Evolutionary conservation across 2,329 filamentous ascomycete genomes (phyloP).

Genomic region (Sporothrix sp.): DNA sequence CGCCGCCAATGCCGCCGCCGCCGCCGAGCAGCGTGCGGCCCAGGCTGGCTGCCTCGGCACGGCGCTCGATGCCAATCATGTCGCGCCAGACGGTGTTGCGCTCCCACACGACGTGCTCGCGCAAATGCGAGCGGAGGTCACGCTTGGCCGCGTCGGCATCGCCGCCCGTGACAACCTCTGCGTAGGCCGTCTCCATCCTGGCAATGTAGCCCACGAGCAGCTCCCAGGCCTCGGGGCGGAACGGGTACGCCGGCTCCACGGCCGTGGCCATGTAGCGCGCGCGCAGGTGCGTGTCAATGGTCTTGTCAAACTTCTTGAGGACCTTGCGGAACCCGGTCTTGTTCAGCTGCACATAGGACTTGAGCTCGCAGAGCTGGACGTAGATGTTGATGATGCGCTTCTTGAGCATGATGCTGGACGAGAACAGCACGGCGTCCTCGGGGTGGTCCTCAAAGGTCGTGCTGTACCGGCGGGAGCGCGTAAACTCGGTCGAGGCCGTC

Average conservation of each 20-base stretch:
- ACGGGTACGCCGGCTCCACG: slow-evolving; percentile 74
- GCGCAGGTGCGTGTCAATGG: slow-evolving; percentile 71
- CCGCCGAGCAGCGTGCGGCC: slow-evolving; percentile 73
- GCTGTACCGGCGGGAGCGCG: slow-evolving; percentile 53
- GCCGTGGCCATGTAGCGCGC: slow-evolving; percentile 61
- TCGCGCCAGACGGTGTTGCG: slow-evolving; percentile 98
- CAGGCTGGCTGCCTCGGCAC: slow-evolving; percentile 86
- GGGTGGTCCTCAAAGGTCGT: slow-evolving; percentile 65
- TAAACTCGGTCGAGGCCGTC: slow-evolving; percentile 52
- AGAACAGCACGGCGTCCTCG: slow-evolving; percentile 59
- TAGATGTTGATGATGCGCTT: slow-evolving; percentile 82
- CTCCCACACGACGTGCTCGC: slow-evolving; percentile 98
- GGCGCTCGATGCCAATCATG: slow-evolving; percentile 94
- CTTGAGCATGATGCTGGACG: slow-evolving; percentile 74
- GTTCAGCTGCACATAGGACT: slow-evolving; percentile 93
- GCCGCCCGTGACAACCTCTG: slow-evolving; percentile 70
- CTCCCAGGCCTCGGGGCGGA: slow-evolving; percentile 61
- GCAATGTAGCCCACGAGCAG: slow-evolving; percentile 61
- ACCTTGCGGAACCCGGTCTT: slow-evolving; percentile 94
- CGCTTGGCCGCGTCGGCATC: slow-evolving; percentile 68
- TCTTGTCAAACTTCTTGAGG: slow-evolving; percentile 98
- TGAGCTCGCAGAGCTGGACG: slow-evolving; percentile 87
- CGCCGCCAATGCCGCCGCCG: slow-evolving; percentile 11
- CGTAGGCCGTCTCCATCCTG: slow-evolving; percentile 70
- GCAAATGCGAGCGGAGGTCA: slow-evolving; percentile 78